Percentiles rank a stretch among this genome's conserved stretches.
Evolutionary conservation across 306 rosid genomes (phyloP).

Genomic region (Prunus padus): DNA sequence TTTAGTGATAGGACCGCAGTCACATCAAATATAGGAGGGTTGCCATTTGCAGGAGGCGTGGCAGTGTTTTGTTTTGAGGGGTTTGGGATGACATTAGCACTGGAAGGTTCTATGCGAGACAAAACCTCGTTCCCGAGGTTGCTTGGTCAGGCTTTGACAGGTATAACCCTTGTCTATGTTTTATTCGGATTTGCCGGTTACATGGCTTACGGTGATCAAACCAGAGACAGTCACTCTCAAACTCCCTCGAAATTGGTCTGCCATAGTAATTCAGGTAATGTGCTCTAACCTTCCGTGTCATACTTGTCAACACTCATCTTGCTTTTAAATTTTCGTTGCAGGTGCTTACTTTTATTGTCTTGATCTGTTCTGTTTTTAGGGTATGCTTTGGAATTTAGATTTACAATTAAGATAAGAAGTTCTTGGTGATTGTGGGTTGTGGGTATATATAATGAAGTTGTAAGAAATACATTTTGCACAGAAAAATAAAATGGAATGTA

Average conservation of each 20-base stretch:
- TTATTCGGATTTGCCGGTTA: conserved; percentile 77
- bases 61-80: conserved; percentile 90
- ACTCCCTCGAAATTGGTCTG: conserved; percentile 79
- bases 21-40: conserved; percentile 73
- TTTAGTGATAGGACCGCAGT: conserved; percentile 58
- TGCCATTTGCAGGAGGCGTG: conserved; percentile 88
- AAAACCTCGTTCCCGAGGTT: conserved; percentile 52
- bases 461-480: neutral
- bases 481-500: neutral
- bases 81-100: conserved; percentile 84
- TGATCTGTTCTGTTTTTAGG: neutral
- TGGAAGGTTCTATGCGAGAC: conserved; percentile 58
- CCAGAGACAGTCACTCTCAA: conserved; percentile 81
- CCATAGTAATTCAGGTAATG: conserved; percentile 72
- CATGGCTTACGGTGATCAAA: conserved; percentile 90
- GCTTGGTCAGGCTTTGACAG: conserved; percentile 74
- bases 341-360: neutral
- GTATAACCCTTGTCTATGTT: conserved; percentile 60
- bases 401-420: too few species aligned
- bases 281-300: neutral
- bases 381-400: neutral
- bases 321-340: neutral
- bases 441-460: too few species aligned
- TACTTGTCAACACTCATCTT: neutral
- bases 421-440: too few species aligned